These are phyloP conservation scores for Stachybotrys elegans DNA, from an alignment of 2,329 filamentous ascomycete species.

Conservation along the genomic window DNA sequence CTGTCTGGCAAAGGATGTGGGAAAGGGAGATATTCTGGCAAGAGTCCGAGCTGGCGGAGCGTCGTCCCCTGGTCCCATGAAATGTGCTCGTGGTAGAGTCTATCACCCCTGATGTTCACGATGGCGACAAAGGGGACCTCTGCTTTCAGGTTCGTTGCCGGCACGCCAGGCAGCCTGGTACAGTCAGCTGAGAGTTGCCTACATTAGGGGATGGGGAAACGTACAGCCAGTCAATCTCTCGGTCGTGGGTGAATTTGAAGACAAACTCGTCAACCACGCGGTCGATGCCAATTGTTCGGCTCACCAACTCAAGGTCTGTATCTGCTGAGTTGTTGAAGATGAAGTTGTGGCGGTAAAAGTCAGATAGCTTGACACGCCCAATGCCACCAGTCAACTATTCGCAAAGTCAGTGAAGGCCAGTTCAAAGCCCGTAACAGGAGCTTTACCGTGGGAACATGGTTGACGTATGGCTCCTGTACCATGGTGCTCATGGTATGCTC, in stretches of 20 bases:
- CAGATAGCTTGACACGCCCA: slow-evolving; percentile 55
- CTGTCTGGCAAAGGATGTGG: slow-evolving; percentile 45
- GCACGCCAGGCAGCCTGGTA: slow-evolving; percentile 46
- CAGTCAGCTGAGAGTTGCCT: no score
- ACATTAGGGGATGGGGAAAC: slow-evolving; percentile 18
- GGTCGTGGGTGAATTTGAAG: slow-evolving; percentile 58
- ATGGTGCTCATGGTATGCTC: slow-evolving; percentile 76
- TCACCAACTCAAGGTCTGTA: slow-evolving; percentile 62
- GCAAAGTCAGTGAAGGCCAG: background rate
- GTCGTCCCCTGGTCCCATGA: slow-evolving; percentile 64
- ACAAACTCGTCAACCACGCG: slow-evolving; percentile 69
- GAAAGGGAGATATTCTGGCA: slow-evolving; percentile 57
- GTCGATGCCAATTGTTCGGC: slow-evolving; percentile 66
- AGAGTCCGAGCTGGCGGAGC: slow-evolving; percentile 51
- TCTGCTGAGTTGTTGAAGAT: slow-evolving; percentile 69
- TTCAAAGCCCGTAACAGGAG: background rate
- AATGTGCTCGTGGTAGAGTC: slow-evolving; percentile 62
- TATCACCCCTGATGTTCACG: slow-evolving; percentile 59
- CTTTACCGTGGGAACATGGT: slow-evolving; percentile 65
- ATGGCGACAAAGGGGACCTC: slow-evolving; percentile 57
- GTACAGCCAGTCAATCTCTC: slow-evolving; percentile 64
- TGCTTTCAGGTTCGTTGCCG: slow-evolving; percentile 47
- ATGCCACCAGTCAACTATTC: slow-evolving; percentile 59
- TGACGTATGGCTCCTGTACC: slow-evolving; percentile 75
- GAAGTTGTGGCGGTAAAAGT: slow-evolving; percentile 70